phyloP scores from a whole-genome alignment of 768 basidiomycete genomes.

The Neoboletus brunneissimus region DNA sequence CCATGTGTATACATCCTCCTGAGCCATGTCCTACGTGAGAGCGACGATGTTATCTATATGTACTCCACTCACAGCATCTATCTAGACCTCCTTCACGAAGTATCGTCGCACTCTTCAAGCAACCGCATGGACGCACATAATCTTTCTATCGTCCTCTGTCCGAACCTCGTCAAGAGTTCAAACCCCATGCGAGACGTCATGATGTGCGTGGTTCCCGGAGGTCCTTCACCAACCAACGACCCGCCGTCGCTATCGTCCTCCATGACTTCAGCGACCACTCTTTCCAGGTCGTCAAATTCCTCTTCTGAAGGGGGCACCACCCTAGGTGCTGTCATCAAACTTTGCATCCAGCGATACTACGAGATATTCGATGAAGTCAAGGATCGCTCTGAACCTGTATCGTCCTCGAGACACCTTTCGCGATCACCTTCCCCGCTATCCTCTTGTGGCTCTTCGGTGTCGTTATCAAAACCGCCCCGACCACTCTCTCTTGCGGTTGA shows the following conservation, averaged over 20 bases:
- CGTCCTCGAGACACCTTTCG: constrained; percentile 23
- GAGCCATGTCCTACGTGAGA: constrained; percentile 63
- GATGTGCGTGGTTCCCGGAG: constrained; percentile 65
- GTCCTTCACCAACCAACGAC: constrained; percentile 37
- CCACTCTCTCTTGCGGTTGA: constrained; percentile 37
- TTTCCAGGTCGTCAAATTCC: constrained; percentile 28
- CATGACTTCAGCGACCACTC: constrained; percentile 9
- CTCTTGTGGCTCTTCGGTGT: constrained; percentile 19
- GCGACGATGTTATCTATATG: not conserved
- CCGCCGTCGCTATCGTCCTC: constrained; percentile 24
- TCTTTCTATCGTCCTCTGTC: constrained; percentile 73
- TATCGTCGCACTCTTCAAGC: constrained; percentile 59
- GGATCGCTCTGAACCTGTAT: constrained; percentile 64
- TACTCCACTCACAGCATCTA: not conserved
- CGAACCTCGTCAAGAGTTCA: constrained; percentile 72
- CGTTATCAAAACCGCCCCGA: constrained; percentile 21
- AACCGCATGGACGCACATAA: constrained; percentile 87
- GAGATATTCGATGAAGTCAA: constrained; percentile 82
- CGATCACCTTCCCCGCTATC: constrained; percentile 32
- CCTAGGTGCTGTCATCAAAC: constrained; percentile 65
- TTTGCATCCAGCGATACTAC: constrained; percentile 81
- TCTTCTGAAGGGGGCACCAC: constrained; percentile 53
- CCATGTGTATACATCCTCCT: constrained; percentile 73
- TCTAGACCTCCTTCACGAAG: constrained; percentile 76
- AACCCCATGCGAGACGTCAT: constrained; percentile 69